Base-by-base conservation (phyloP, 2,329 filamentous ascomycete genomes). In the Fusarium floridanum region DNA sequence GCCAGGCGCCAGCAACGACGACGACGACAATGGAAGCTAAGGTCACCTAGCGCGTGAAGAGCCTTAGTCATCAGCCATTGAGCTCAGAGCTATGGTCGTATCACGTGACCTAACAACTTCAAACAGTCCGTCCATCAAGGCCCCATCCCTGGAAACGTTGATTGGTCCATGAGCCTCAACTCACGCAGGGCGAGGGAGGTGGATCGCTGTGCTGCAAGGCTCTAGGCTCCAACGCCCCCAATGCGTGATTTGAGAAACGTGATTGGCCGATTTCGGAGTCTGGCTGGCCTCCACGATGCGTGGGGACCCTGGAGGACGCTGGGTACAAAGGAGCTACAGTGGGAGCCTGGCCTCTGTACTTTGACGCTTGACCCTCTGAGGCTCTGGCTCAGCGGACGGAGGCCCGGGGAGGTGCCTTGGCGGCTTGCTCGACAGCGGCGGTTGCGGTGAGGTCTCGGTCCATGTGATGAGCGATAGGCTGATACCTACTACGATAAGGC, bases 1-100 rank as follows among this genome's bases (percentile, higher is more conserved):
- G 70, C 76, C 70, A 79, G 77, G 77, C 77, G 77, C 71, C 77
- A 79, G 71, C 67, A 78, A 78, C 76, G 76, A 79, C 77, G 77
- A 79, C 77, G 77, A 79, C 77, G 66, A 73, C 76, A 71, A 69
- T 70, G 43, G 48, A 64, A 76, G 77, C 76, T 78, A 74, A 77
- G 73, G 62, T 73, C 48, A 68, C 59, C 68, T 74, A 70, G 70
- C 68, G 68, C 66, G 67, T 57, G 24, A 39, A n/a, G n/a, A 7
- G 20, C 24, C 75, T 79, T 79, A 79, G 77, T 79, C 77, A 79
- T 72, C 59, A 75, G 73, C 79, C 77, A 79, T 73, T 53, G 11
- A 12, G 11, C 11, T 24, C 45, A 27, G 12, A 53, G 24, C 32
- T 43, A 22, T 20, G 12, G 7, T 9, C 9, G 3, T 2, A n/a